Conservation (phyloP, 1,284 basidiomycete species). For the Boletus calvinii region DNA sequence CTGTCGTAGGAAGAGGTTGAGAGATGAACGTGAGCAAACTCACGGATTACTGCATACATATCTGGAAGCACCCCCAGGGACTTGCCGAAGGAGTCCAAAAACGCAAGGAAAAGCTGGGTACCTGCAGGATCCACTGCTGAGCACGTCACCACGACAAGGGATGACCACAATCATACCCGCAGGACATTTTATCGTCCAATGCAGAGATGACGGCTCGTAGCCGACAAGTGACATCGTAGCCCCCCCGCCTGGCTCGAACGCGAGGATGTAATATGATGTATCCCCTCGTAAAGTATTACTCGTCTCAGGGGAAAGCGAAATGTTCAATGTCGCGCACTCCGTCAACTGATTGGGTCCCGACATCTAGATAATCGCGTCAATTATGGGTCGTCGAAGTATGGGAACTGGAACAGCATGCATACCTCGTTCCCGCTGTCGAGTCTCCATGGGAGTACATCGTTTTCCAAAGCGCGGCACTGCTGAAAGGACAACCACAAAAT, state of each 20-base stretch:
- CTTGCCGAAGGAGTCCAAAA: conserved; percentile 9
- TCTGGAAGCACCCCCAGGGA: conserved; percentile 7
- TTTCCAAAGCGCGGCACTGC: conserved; percentile 7
- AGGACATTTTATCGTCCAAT: conserved; percentile 19
- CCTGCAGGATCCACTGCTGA: conserved; percentile 12
- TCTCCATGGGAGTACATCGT: neutral
- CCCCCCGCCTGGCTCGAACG: conserved; percentile 11
- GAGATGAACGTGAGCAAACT: neutral
- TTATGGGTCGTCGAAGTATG: neutral
- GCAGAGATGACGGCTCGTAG: neutral
- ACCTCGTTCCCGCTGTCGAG: conserved; percentile 2
- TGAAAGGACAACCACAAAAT: conserved; percentile 1
- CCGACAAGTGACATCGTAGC: conserved; percentile 6
- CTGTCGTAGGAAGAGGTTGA: neutral
- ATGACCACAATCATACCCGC: conserved; percentile 11
- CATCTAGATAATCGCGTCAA: conserved; percentile 3
- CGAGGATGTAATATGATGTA: conserved; percentile 12
- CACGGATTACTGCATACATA: conserved; percentile 15
- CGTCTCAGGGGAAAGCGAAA: conserved; percentile 4
- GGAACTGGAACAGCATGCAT: neutral
- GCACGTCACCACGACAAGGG: neutral
- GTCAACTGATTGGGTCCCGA: neutral
- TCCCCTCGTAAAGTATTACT: neutral
- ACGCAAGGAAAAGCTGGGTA: conserved; percentile 10
- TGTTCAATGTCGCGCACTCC: conserved; percentile 17